A percentile compares a stretch with the other conserved stretches of the same genome.
These are phyloP conservation scores for Pseudocercospora vitis DNA, from an alignment of 2,329 filamentous ascomycete species.

Conservation along the genomic window DNA sequence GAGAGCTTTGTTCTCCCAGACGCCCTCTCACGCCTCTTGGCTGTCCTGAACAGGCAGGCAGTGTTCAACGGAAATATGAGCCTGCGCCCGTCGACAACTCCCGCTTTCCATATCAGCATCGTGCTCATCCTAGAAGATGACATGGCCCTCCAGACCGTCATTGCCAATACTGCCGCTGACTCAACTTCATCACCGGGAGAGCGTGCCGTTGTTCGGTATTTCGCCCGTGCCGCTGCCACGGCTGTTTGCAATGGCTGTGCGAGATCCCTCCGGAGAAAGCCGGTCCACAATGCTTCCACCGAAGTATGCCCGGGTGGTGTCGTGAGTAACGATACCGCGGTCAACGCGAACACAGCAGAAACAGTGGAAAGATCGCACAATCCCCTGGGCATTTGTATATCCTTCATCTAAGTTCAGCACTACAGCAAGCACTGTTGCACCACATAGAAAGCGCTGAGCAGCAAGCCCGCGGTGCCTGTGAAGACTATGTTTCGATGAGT, in stretches of 20 bases:
- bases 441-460: constrained; percentile 19
- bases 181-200: not conserved
- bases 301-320: too few relatives aligned
- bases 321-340: too few relatives aligned
- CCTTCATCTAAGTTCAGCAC: not conserved
- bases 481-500: constrained; percentile 20
- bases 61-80: not conserved
- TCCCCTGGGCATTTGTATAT: too few relatives aligned
- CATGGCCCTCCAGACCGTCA: not conserved
- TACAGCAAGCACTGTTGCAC: constrained; percentile 15
- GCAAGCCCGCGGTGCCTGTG: constrained; percentile 14
- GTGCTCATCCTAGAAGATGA: too few relatives aligned
- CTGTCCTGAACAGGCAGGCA: constrained; percentile 2
- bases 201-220: not conserved
- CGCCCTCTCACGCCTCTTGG: not conserved
- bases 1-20: not conserved
- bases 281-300: too few relatives aligned
- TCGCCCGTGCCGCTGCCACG: not conserved
- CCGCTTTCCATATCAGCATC: not conserved
- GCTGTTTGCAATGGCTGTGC: not conserved
- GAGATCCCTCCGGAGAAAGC: too few relatives aligned
- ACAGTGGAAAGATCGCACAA: too few relatives aligned
- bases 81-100: not conserved
- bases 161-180: not conserved
- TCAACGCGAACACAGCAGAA: too few relatives aligned